Evolutionary conservation across 805 yeast species (phyloP).

Genomic region (Wickerhamiella australiensis): DNA sequence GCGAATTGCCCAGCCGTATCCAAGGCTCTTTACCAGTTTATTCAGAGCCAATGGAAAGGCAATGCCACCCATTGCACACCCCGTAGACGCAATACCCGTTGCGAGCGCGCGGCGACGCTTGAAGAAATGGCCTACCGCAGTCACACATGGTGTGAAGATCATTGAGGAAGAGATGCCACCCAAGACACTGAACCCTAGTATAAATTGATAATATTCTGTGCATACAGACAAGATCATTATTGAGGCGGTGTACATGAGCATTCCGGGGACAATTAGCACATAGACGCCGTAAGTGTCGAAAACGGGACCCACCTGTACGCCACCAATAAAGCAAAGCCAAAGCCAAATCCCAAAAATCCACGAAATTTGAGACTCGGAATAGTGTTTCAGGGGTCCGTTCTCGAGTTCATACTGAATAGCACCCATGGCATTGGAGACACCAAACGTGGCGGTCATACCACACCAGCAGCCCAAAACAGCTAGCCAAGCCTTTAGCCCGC

Average conservation of each 20-base stretch:
- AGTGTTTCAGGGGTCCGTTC: constrained; percentile 37
- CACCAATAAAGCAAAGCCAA: constrained; percentile 32
- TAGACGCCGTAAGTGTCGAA: constrained; percentile 51
- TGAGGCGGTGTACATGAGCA: constrained; percentile 36
- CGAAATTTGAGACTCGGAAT: constrained; percentile 40
- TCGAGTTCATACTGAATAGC: constrained; percentile 54
- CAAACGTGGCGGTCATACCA: constrained; percentile 48
- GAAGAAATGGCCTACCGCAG: constrained; percentile 55
- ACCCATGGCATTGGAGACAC: constrained; percentile 54
- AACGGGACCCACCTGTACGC: constrained; percentile 39
- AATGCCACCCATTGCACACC: constrained; percentile 58
- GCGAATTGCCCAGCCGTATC: constrained; percentile 51
- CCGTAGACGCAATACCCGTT: constrained; percentile 49
- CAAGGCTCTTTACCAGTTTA: constrained; percentile 35
- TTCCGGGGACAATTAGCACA: constrained; percentile 35
- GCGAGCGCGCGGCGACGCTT: constrained; percentile 44
- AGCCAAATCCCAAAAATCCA: constrained; percentile 49
- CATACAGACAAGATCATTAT: constrained; percentile 42
- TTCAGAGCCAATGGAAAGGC: constrained; percentile 45
- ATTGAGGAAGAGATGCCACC: constrained; percentile 36
- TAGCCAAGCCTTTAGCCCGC: constrained; percentile 43
- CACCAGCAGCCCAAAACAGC: constrained; percentile 46
- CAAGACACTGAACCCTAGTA: constrained; percentile 41
- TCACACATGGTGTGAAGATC: constrained; percentile 42
- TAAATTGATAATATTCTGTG: constrained; percentile 43